A percentile compares a stretch with the other conserved stretches of the same genome.
Evolutionary conservation across 2,329 filamentous ascomycete species (phyloP).

Genomic region (Penicillium hesseltinei): DNA sequence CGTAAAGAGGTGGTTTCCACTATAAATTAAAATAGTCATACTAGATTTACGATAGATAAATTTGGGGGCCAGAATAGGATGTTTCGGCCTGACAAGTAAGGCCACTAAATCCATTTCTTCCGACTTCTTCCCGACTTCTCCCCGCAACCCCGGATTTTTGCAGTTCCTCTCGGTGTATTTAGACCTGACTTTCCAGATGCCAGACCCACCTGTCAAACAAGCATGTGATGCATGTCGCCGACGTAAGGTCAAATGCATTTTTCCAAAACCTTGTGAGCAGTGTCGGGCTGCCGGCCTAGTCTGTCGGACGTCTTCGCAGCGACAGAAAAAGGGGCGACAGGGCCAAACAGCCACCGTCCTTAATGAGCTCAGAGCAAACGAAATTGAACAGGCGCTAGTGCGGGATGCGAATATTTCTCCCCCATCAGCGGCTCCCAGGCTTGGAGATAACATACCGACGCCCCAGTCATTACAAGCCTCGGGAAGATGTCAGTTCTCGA

Average conservation of each 20-base stretch:
- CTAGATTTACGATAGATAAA: background rate
- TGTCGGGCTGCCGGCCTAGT: constrained; percentile 17
- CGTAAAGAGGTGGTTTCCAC: background rate
- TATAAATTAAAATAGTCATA: background rate
- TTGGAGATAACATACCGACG: background rate
- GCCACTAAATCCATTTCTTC: background rate
- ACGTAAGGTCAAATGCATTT: constrained; percentile 25
- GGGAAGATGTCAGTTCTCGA: constrained; percentile 3
- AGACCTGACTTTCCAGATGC: background rate
- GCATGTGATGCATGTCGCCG: constrained; percentile 29
- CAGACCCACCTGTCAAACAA: constrained; percentile 5
- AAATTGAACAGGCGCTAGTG: background rate
- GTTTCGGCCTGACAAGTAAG: constrained; percentile 2
- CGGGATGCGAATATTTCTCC: background rate
- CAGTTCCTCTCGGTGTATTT: background rate
- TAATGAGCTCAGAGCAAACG: constrained; percentile 15
- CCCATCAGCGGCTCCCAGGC: background rate
- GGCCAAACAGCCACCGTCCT: constrained; percentile 23
- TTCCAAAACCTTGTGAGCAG: constrained; percentile 18
- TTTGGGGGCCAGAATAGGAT: no score
- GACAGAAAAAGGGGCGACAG: constrained; percentile 23
- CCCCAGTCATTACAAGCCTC: background rate
- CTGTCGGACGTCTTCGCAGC: constrained; percentile 17
- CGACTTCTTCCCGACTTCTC: constrained; percentile 11
- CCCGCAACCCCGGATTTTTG: constrained; percentile 8